These are phyloP conservation scores for Trifolium dubium DNA, from an alignment of 306 rosid species.

Conservation along the genomic window DNA sequence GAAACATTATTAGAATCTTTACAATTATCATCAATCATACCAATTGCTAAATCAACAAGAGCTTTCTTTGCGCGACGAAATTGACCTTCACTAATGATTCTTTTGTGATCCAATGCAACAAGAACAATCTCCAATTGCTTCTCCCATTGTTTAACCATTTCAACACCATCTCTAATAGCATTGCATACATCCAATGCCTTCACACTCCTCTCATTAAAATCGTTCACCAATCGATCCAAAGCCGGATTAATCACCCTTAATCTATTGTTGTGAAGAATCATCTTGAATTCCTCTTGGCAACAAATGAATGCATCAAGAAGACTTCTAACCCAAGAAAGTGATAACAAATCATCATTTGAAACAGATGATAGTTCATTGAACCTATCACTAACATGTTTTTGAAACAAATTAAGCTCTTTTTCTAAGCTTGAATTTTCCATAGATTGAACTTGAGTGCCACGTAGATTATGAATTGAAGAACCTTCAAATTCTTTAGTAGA, in stretches of 20 bases:
- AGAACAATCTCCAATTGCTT: slow-evolving; percentile 76
- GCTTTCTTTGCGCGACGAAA: slow-evolving; percentile 92
- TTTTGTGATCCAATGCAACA: slow-evolving; percentile 61
- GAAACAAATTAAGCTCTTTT: slow-evolving; percentile 67
- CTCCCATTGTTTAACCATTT: slow-evolving; percentile 82
- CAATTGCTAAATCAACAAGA: slow-evolving; percentile 72
- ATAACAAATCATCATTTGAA: slow-evolving; percentile 53
- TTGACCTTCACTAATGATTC: slow-evolving; percentile 75
- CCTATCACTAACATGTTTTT: slow-evolving; percentile 56
- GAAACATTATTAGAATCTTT: slow-evolving; percentile 57
- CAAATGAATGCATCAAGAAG: slow-evolving; percentile 71
- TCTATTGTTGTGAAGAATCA: slow-evolving; percentile 51
- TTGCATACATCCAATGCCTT: slow-evolving; percentile 90
- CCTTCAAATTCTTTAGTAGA: slow-evolving; percentile 62
- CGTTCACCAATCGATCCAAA: slow-evolving; percentile 71
- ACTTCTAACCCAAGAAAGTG: slow-evolving; percentile 72
- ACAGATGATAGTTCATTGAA: slow-evolving; percentile 54
- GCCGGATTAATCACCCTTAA: slow-evolving; percentile 47
- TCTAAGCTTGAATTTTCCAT: slow-evolving; percentile 57
- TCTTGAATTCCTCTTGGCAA: slow-evolving; percentile 69
- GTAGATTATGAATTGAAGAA: slow-evolving; percentile 58
- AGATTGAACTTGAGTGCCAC: slow-evolving; percentile 57
- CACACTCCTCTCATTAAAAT: slow-evolving; percentile 74
- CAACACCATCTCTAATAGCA: slow-evolving; percentile 86
- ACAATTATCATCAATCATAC: slow-evolving; percentile 82